Percentiles rank a stretch among this genome's conserved stretches.
These are phyloP conservation scores for Funneliformis caledonium DNA, from an alignment of 371 early-diverging fungal species.

Conservation along the genomic window DNA sequence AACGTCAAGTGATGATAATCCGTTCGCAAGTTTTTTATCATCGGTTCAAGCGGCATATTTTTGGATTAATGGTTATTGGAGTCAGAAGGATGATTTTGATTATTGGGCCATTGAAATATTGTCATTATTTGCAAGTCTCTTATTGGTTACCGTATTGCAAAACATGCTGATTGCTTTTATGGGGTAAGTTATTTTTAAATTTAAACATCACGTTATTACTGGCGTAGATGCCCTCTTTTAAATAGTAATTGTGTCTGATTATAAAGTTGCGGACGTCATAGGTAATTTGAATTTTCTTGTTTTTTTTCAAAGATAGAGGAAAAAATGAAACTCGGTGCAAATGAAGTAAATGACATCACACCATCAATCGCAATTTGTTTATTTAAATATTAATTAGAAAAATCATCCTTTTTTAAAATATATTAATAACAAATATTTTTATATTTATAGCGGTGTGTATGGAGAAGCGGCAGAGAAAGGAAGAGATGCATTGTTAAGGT, in stretches of 20 bases:
- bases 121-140: not conserved
- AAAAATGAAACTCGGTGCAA: too few species aligned
- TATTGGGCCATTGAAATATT: not conserved
- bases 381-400: not conserved
- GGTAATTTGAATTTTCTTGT: too few species aligned
- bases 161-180: constrained; percentile 30
- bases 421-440: not conserved
- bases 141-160: constrained; percentile 13
- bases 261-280: not conserved
- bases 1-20: not conserved
- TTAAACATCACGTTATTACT: not conserved
- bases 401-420: not conserved
- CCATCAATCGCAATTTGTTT: too few species aligned
- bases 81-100: not conserved
- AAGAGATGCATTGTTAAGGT: not conserved
- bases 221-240: not conserved
- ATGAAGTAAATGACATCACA: too few species aligned
- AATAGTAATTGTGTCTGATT: not conserved
- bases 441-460: not conserved
- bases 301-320: too few species aligned
- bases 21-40: not conserved
- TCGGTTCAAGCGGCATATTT: not conserved
- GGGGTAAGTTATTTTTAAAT: not conserved
- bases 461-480: constrained; percentile 8
- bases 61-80: constrained; percentile 21